Percentiles rank a stretch among this genome's conserved stretches.
Evolutionary conservation across 2,329 filamentous ascomycete genomes (phyloP).

Genomic region (Arthrobotrys sphaeroides): DNA sequence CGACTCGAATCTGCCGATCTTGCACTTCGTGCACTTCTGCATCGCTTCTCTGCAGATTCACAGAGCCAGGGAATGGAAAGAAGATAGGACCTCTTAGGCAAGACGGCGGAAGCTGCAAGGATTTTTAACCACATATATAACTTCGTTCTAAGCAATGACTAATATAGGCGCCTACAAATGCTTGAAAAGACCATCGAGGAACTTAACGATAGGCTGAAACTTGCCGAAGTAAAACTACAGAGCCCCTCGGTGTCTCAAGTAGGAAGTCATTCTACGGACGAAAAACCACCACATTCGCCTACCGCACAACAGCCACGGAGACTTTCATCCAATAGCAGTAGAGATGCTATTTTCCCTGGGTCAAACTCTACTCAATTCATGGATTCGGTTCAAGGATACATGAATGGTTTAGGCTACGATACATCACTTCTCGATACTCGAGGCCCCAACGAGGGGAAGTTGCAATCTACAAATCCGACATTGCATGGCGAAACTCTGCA

Average conservation of each 20-base stretch:
- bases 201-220: not conserved
- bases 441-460: not conserved
- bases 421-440: not conserved
- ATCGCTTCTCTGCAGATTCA: not conserved
- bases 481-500: not conserved
- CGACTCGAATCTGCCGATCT: not conserved
- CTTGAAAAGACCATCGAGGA: not conserved
- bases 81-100: slow-evolving; percentile 4
- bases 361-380: not conserved
- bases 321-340: not conserved
- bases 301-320: not conserved
- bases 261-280: not conserved
- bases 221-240: not conserved
- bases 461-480: not conserved
- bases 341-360: not conserved
- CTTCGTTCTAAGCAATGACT: not conserved
- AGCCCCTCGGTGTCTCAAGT: not conserved
- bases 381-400: slow-evolving; percentile 11
- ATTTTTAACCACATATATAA: not conserved
- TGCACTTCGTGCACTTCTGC: slow-evolving; percentile 3
- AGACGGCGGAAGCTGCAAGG: not conserved
- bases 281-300: not conserved
- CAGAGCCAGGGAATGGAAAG: not conserved
- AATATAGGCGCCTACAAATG: not conserved
- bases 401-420: slow-evolving; percentile 23